Evolutionary conservation across 1,284 basidiomycete species (phyloP), one percentile per base, ranked within the genome.

Genomic region (Irpex sp.): DNA sequence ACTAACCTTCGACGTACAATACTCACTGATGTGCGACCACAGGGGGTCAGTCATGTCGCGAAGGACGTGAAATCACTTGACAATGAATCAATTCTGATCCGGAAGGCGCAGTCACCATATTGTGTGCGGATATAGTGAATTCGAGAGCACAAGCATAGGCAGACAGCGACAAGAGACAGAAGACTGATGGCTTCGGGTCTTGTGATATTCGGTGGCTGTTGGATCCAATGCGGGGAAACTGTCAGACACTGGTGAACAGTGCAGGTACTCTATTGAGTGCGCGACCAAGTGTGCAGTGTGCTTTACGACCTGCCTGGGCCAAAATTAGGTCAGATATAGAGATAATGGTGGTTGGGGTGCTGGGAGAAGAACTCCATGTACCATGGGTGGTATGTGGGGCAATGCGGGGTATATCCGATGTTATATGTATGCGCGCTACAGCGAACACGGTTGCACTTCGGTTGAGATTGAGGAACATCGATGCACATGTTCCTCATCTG

Each of bases 401-500:
- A 60, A 60, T 57, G 59, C 26, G 59, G 59, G 62, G 52, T 60
- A 44, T 57, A 48, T 26, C 48, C 48, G 36, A 40, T 21, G 6
- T 19, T 21, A 34, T 17, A 52, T 8, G 36, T n/a, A 38, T 55
- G 31, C 55, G 37, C 34, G 13, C 38, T 54, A 26, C 13, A 9
- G 37, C 11, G 37, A 58, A 55, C 37, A 57, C 63, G 63, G 63
- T 21, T 61, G 21, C 59, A 61, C 63, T 58, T 64, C 63, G 63
- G 63, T 36, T 55, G n/a, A 19, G 9, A 52, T 52, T 17, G 21
- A 31, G 5, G 2, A 26, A 3, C 26, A 34, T 2, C 26, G 21
- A 51, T 15, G 37, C 13, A 58, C 37, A 58, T 40, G 34, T 44
- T 11, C 57, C 40, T 15, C 15, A 44, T 44, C 11, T 44, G 8